phyloP scores from a whole-genome alignment of 2,329 filamentous ascomycete genomes.

The Pseudofabraea citricarpa region DNA sequence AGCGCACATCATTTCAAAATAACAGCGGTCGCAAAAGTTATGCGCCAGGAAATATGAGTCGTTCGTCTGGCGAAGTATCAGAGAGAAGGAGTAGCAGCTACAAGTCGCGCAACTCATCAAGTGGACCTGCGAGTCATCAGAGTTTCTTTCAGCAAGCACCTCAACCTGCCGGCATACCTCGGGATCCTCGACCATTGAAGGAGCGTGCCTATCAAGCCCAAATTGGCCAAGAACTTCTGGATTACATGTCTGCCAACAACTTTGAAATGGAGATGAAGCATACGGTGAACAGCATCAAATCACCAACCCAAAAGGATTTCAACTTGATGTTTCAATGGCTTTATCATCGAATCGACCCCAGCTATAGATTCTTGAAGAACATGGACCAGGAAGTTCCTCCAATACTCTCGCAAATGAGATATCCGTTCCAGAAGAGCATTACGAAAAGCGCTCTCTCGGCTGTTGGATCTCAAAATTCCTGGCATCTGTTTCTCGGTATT shows the following conservation, averaged over 20 bases:
- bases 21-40: slow-evolving; percentile 56
- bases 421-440: slow-evolving; percentile 92
- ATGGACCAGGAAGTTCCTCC: slow-evolving; percentile 94
- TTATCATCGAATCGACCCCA: slow-evolving; percentile 92
- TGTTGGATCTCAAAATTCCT: slow-evolving; percentile 86
- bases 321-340: slow-evolving; percentile 98
- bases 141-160: slow-evolving; percentile 93
- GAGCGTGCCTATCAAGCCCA: slow-evolving; percentile 75
- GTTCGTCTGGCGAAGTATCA: slow-evolving; percentile 36
- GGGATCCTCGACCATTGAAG: slow-evolving; percentile 80
- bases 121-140: slow-evolving; percentile 69
- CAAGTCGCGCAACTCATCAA: slow-evolving; percentile 62
- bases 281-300: slow-evolving; percentile 83
- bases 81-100: slow-evolving; percentile 80
- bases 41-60: slow-evolving; percentile 35
- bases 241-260: slow-evolving; percentile 89
- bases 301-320: slow-evolving; percentile 97
- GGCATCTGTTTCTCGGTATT: slow-evolving; percentile 89
- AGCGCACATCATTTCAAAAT: slow-evolving; percentile 75
- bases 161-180: slow-evolving; percentile 73
- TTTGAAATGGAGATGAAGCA: slow-evolving; percentile 99
- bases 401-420: slow-evolving; percentile 86
- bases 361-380: slow-evolving; percentile 86
- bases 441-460: slow-evolving; percentile 94
- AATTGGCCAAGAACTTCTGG: slow-evolving; percentile 84